Base-by-base conservation (phyloP, 2,329 filamentous ascomycete species). In the Bipolaris cookei region DNA sequence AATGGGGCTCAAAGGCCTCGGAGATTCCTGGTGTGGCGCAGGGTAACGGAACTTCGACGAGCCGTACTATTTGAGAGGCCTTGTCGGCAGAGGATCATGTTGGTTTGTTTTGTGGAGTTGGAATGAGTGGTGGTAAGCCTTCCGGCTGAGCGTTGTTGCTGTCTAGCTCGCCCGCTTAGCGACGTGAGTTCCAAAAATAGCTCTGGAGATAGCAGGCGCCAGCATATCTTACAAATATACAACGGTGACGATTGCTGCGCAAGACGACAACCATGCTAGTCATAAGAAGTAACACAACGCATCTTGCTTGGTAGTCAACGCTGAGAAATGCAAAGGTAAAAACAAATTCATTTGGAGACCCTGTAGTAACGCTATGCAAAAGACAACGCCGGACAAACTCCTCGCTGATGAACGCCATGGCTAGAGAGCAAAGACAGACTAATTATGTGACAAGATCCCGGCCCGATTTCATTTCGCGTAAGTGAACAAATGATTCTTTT, bases 211-310 rank as follows among this genome's bases (percentile, higher is more conserved):
- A 30, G 34, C 37, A 39, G 34, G 25, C 43, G 32, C 20, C 42
- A 47, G 32, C 42, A 16, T 23, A 16, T 30, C 32, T 30, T 34
- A 53, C 25, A 35, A 43, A 53, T 50, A 23, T 16, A 39, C 21
- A 55, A 43, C 23, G n/a, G 13, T 28, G 28, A n/a, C 10, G 13
- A 48, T 16, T 23, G 34, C 45, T 37, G 14, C 20, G 45, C 34
- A 48, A 38, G 45, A 34, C 45, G n/a, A 28, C 18, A 28, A 8
- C 34, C 34, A 25, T 21, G 11, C 25, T 48, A 10, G n/a, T 10
- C 62, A 70, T 69, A 68, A 70, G 69, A 67, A 61, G 28, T n/a
- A 51, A 14, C 39, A 44, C 28, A 20, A 18, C 13, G 18, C 7
- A 51, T 18, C 5, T 39, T 16, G 25, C 50, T 1, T 32, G 41